Percentiles rank a stretch among this genome's conserved stretches.
Conservation (phyloP, 2,329 filamentous ascomycete genomes). For the Blastomyces parvus region DNA sequence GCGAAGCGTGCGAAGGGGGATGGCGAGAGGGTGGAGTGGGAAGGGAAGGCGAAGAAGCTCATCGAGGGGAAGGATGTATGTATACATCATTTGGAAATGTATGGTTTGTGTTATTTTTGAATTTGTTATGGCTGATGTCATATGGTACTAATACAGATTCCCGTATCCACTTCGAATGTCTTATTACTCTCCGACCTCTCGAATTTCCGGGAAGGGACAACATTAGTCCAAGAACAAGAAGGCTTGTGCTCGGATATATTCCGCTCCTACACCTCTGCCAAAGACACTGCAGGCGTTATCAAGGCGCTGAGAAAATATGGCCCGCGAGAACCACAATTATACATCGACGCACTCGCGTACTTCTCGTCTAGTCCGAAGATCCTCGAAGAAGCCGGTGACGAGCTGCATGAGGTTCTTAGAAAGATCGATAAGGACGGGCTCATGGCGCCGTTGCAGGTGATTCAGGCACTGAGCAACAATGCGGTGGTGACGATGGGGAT, state of each 20-base stretch:
- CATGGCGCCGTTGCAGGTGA: constrained; percentile 93
- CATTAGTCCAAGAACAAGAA: constrained; percentile 86
- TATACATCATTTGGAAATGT: not conserved
- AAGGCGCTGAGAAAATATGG: constrained; percentile 87
- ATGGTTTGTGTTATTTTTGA: not conserved
- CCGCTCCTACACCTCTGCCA: constrained; percentile 84
- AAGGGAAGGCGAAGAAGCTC: constrained; percentile 77
- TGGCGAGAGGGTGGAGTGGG: constrained; percentile 67
- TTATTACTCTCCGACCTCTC: constrained; percentile 85
- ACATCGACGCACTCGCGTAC: constrained; percentile 84
- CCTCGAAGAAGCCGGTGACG: constrained; percentile 76
- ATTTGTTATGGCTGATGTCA: constrained; percentile 13
- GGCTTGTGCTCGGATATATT: constrained; percentile 92
- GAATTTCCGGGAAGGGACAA: constrained; percentile 80
- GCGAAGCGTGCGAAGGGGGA: constrained; percentile 62
- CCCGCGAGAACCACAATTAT: constrained; percentile 78
- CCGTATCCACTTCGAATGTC: constrained; percentile 91
- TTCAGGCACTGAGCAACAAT: constrained; percentile 74
- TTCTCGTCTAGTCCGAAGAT: constrained; percentile 77
- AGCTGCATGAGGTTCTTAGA: constrained; percentile 67
- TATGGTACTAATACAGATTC: constrained; percentile 35
- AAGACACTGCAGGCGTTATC: constrained; percentile 84
- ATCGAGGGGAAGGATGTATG: constrained; percentile 66
- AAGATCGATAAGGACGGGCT: constrained; percentile 85
- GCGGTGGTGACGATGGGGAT: constrained; percentile 93